Conservation (phyloP, 192 early-diverging fungal species). For the Cetraspora pellucida region DNA sequence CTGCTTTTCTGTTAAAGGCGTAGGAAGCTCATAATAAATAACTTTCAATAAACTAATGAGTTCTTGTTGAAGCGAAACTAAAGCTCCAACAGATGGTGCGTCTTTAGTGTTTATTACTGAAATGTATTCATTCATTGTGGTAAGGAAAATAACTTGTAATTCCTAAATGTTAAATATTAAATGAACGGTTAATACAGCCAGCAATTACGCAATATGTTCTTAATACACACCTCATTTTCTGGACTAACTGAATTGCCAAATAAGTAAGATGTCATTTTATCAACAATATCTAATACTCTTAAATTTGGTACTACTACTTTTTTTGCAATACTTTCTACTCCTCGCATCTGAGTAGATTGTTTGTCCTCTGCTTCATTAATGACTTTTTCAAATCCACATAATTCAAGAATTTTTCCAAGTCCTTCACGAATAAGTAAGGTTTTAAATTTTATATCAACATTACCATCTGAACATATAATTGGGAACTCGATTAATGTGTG, state of each 20-base stretch:
- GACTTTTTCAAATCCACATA: conserved; percentile 43
- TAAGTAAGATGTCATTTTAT: conserved; percentile 32
- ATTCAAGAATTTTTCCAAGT: conserved; percentile 49
- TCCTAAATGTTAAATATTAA: conserved; percentile 37
- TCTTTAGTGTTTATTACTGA: conserved; percentile 7
- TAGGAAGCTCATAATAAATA: background rate
- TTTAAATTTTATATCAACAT: conserved; percentile 29
- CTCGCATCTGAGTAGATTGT: conserved; percentile 41
- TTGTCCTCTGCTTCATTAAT: conserved; percentile 10
- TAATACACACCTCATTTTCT: conserved; percentile 10
- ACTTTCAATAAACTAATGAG: background rate
- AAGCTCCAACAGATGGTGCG: conserved; percentile 3
- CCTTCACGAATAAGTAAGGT: conserved; percentile 48
- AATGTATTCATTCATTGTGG: conserved; percentile 41
- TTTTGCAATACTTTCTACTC: conserved; percentile 49
- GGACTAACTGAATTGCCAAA: conserved; percentile 21
- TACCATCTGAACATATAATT: background rate
- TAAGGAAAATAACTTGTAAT: conserved; percentile 45
- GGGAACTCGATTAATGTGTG: conserved; percentile 39
- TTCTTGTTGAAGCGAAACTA: conserved; percentile 11
- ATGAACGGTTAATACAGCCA: background rate
- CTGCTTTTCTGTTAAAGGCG: background rate
- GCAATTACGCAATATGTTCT: background rate
- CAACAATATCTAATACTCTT: conserved; percentile 40
- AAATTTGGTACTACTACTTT: conserved; percentile 45